Percentiles rank a stretch among this genome's conserved stretches.
Evolutionary conservation across 352 stramenopile genomes (phyloP).

Genomic region (Blastocystis sp.): DNA sequence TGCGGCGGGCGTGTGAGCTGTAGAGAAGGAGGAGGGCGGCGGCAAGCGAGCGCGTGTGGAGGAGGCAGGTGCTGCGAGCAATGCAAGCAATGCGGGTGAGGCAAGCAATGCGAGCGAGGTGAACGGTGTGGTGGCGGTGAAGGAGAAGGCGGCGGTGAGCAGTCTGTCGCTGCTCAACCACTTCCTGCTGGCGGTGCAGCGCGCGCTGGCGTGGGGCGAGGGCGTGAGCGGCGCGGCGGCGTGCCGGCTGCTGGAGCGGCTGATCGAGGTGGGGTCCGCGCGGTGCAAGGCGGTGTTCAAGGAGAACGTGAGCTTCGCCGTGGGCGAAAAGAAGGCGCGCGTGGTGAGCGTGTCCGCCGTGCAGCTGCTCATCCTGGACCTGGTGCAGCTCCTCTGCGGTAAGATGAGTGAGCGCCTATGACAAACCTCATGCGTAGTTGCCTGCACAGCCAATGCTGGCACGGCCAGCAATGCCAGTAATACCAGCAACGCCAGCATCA

Average conservation of each 20-base stretch:
- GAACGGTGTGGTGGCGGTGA: conserved; percentile 19
- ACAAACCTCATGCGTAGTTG: background rate
- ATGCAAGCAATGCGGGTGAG: background rate
- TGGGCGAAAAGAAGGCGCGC: conserved; percentile 28
- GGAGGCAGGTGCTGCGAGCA: background rate
- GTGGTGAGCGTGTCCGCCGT: conserved; percentile 1
- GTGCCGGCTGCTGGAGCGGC: background rate
- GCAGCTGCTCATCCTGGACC: conserved; percentile 31
- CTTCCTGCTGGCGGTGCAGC: conserved; percentile 23
- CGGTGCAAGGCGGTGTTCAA: conserved; percentile 3
- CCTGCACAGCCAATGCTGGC: background rate
- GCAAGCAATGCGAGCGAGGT: background rate
- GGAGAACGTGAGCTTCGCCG: background rate
- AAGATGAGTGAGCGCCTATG: background rate
- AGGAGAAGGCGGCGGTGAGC: background rate
- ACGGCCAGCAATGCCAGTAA: no score
- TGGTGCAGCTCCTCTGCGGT: conserved; percentile 20
- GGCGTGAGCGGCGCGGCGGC: background rate
- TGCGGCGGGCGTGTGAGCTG: background rate
- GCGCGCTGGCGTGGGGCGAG: background rate
- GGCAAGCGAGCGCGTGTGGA: conserved; percentile 13
- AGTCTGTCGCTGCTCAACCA: conserved; percentile 23
- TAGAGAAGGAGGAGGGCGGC: background rate
- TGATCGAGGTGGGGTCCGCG: conserved; percentile 8
- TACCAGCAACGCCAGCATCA: background rate